These are phyloP conservation scores for Pyrrhoderma noxium DNA, from an alignment of 1,284 basidiomycete species.

Conservation along the genomic window DNA sequence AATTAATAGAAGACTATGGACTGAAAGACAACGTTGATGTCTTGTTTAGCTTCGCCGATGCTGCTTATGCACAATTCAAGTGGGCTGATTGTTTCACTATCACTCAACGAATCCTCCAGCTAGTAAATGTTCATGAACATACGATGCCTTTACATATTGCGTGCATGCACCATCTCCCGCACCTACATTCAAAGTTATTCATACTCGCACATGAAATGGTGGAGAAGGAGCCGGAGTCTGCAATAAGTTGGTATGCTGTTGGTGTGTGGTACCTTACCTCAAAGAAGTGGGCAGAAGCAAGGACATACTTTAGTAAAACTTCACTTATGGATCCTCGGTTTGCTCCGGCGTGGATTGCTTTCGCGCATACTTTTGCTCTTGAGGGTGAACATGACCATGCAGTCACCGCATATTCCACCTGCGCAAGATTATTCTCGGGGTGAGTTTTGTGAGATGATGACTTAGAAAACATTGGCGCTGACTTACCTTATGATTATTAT, in stretches of 20 bases:
- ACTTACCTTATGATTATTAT: too few relatives aligned
- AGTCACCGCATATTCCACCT: conserved; percentile 96
- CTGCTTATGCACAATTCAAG: conserved; percentile 79
- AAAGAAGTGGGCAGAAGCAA: conserved; percentile 80
- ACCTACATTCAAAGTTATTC: conserved; percentile 89
- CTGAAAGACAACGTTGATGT: conserved; percentile 90
- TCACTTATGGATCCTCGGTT: conserved; percentile 96
- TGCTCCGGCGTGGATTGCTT: conserved; percentile 94
- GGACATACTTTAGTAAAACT: conserved; percentile 94
- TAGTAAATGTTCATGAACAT: conserved; percentile 75
- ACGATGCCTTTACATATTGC: conserved; percentile 92
- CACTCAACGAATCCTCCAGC: conserved; percentile 75
- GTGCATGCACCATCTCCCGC: conserved; percentile 92
- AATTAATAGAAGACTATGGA: conserved; percentile 71
- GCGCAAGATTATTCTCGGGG: conserved; percentile 91
- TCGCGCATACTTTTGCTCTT: conserved; percentile 93
- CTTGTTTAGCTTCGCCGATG: conserved; percentile 86
- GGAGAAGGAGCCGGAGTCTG: conserved; percentile 85
- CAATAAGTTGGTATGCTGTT: conserved; percentile 97
- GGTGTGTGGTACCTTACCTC: conserved; percentile 93
- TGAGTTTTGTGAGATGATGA: conserved; percentile 32
- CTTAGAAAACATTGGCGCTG: too few relatives aligned
- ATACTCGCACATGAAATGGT: conserved; percentile 95
- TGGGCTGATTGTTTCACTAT: conserved; percentile 93
- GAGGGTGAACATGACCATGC: conserved; percentile 99